Conservation (phyloP, 2,329 filamentous ascomycete genomes). For the Rhynchosporium secalis region DNA sequence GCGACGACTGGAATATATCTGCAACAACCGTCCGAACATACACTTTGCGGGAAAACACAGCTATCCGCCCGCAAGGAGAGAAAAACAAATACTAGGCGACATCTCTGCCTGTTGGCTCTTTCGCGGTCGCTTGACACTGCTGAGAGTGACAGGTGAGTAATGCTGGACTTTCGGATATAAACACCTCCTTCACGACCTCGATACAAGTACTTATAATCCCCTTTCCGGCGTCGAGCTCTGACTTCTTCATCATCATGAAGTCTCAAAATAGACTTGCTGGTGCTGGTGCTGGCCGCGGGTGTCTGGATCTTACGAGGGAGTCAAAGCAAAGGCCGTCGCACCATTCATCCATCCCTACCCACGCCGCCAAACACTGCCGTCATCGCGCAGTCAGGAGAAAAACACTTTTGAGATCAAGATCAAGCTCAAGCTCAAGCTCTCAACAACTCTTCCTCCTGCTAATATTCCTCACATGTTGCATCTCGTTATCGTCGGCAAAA, state of each 20-base stretch:
- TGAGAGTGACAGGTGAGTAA: conserved; percentile 29
- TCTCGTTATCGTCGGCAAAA: conserved; percentile 33
- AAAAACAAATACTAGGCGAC: background rate
- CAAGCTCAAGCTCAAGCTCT: conserved; percentile 3
- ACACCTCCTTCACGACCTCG: conserved; percentile 16
- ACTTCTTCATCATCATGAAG: conserved; percentile 16
- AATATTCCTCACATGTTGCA: conserved; percentile 31
- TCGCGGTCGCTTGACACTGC: conserved; percentile 6
- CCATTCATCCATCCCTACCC: conserved; percentile 21
- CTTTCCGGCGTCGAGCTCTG: background rate
- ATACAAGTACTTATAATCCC: conserved; percentile 4
- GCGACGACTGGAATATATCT: conserved; percentile 15
- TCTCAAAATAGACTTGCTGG: conserved; percentile 4
- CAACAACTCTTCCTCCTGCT: conserved; percentile 25
- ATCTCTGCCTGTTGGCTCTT: background rate
- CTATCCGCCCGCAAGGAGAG: background rate
- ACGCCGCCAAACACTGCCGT: conserved; percentile 22
- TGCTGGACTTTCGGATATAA: conserved; percentile 38
- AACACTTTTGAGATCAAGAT: conserved; percentile 4
- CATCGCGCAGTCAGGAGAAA: conserved; percentile 3
- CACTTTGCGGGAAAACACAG: conserved; percentile 5
- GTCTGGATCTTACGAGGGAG: conserved; percentile 12
- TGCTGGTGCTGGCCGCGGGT: background rate
- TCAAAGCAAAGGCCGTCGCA: conserved; percentile 29
- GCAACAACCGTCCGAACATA: conserved; percentile 12